These are phyloP conservation scores for Xylariaceae sp. DNA, from an alignment of 2,329 filamentous ascomycete genomes.

Conservation along the genomic window DNA sequence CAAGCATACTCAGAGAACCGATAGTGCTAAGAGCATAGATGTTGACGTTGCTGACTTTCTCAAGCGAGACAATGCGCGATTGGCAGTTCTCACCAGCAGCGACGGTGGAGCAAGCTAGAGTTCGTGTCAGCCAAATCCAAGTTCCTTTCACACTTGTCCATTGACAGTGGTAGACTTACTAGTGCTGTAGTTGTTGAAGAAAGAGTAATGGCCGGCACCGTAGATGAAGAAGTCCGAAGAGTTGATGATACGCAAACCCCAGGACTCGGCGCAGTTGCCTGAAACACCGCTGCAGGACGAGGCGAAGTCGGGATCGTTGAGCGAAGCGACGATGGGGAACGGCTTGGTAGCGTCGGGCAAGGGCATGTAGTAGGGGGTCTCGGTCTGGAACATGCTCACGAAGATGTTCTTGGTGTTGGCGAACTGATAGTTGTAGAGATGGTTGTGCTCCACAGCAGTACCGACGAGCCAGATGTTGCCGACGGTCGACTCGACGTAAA, in stretches of 20 bases:
- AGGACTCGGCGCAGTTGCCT: constrained; percentile 43
- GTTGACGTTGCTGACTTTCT: constrained; percentile 34
- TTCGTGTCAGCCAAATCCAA: constrained; percentile 6
- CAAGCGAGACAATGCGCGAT: constrained; percentile 36
- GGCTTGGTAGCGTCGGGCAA: constrained; percentile 50
- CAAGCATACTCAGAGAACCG: constrained; percentile 38
- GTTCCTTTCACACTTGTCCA: not conserved
- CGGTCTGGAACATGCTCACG: constrained; percentile 58
- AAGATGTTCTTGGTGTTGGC: constrained; percentile 52
- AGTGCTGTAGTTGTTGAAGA: constrained; percentile 55
- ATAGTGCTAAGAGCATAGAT: constrained; percentile 46
- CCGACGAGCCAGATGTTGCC: constrained; percentile 53
- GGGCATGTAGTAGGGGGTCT: constrained; percentile 63
- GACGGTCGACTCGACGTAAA: constrained; percentile 37
- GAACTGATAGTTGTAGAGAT: constrained; percentile 60
- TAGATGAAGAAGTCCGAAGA: constrained; percentile 49
- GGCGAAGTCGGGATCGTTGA: constrained; percentile 47
- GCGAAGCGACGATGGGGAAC: constrained; percentile 39
- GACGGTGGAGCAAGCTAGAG: constrained; percentile 33
- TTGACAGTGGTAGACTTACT: constrained; percentile 20
- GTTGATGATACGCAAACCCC: constrained; percentile 56
- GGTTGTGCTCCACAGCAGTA: constrained; percentile 55
- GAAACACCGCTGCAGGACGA: constrained; percentile 35
- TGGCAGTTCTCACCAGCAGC: constrained; percentile 38
- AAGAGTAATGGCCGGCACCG: constrained; percentile 56